Percentiles rank a stretch among this genome's conserved stretches.
phyloP scores from a whole-genome alignment of 2,329 filamentous ascomycete genomes.

The Fusarium algeriense region DNA sequence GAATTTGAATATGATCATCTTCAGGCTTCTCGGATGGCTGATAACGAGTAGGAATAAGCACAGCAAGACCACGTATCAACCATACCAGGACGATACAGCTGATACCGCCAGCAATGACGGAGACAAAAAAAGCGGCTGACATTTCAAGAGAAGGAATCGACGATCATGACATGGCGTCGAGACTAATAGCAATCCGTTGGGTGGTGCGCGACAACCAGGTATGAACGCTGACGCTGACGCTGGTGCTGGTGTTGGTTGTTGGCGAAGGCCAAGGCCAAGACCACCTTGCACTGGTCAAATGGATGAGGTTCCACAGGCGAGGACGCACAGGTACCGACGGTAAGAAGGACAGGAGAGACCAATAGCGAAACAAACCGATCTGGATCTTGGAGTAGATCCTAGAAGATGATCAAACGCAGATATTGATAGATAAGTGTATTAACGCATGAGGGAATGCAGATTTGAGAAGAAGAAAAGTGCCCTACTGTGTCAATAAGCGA shows the following conservation, averaged over 20 bases:
- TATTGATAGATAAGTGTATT: background rate
- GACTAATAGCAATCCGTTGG: conserved; percentile 14
- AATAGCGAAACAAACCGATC: conserved; percentile 18
- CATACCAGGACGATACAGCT: conserved; percentile 50
- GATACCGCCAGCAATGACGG: conserved; percentile 52
- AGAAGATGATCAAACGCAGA: conserved; percentile 34
- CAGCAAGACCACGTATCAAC: conserved; percentile 40
- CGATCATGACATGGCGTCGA: conserved; percentile 27
- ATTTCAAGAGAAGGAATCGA: conserved; percentile 27
- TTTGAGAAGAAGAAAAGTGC: background rate
- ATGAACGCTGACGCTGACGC: background rate
- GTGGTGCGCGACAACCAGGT: conserved; percentile 14
- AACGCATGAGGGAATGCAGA: background rate
- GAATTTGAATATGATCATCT: conserved; percentile 74
- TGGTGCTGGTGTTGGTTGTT: conserved; percentile 10
- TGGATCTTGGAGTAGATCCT: conserved; percentile 19
- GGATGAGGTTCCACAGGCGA: conserved; percentile 34
- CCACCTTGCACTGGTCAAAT: conserved; percentile 30
- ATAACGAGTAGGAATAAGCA: conserved; percentile 53
- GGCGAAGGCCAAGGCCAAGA: conserved; percentile 30
- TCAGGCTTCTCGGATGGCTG: conserved; percentile 50
- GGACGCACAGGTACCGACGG: conserved; percentile 13
- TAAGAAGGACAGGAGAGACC: conserved; percentile 13
- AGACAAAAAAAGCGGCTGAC: conserved; percentile 50
- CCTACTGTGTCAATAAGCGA: background rate